Base-by-base conservation (phyloP, 371 early-diverging fungal genomes). In the Paramicrosporidium saccamoebae region DNA sequence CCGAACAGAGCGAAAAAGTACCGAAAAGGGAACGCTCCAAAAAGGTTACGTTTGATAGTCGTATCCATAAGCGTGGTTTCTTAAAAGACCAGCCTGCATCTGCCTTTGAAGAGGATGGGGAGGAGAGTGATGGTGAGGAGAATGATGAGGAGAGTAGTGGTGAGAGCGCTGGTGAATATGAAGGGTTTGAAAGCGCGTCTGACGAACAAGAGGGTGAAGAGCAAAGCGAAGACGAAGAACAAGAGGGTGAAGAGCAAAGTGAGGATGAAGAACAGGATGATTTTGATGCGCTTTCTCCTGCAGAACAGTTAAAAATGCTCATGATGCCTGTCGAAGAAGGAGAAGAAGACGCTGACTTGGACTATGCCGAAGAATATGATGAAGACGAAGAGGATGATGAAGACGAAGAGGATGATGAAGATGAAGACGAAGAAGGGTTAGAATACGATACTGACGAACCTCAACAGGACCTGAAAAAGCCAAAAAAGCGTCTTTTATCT, bases 361-460 rank as follows among this genome's bases (percentile, higher is more conserved):
- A 52, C 33, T 37, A 62, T 5, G 48, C 55, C 29, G 59, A 44
- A 28, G 36, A 36, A 2, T 46, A 46, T 1, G 55, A 45, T 1
- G 60, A 55, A 3, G 41, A 44, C 10, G 53, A 50, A 7, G 50
- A 35, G 9, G 42, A 35, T 10, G 43, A 35, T 5, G 41, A 32
- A 7, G 31, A 16, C 10, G 24, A 42, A 25, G 35, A 39, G n/a
- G 29, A 26, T 16, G 30, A 30, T 1, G 32, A 31, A 23, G 44
- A 35, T 9, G 30, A 39, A 5, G 32, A 35, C 8, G 39, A 48
- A 10, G 14, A 5, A 1, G 31, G 33, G 22, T 26, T 24, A 23
- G 31, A 41, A 22, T 22, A 30, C 22, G 21, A 25, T 23, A 32
- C 28, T 22, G 25, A 24, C 10, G 24, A 19, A 33, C 14, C 26